Evolutionary conservation across 2,329 filamentous ascomycete species (phyloP), one percentile per base, ranked within the genome.

Genomic region (Coniochaeta ligniaria): DNA sequence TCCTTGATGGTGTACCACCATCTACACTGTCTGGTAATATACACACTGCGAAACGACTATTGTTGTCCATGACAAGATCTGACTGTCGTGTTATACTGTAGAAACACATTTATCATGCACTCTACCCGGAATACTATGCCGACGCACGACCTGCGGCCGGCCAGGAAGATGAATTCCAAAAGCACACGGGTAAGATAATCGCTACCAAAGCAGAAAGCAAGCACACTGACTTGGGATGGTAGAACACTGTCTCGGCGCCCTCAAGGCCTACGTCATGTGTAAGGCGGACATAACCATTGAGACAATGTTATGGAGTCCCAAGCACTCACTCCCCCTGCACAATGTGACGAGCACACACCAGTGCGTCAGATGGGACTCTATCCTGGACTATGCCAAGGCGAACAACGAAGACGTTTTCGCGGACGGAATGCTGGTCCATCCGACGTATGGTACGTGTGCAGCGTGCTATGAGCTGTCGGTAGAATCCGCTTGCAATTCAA

Each of bases 301-400:
- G 36, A 60, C 59, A 6, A 60, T 60, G 59, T 31, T 56, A 14
- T 60, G 59, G 59, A 52, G 36, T 22, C 17, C 28, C 7, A 56
- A 56, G 47, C 54, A 60, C 22, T 14, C 20, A 4, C 36, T 60
- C 8, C 59, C 59, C 1, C 59, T 60, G 35, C 59, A 60, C 59
- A 60, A 60, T 26, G 59, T 60, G 50, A 60, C 59, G 7, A 60
- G 52, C 59, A 60, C 59, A 3, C 59, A 60, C 24, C 59, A 57
- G 22, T 60, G 59, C 17, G 59, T 57, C n/a, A 54, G 17, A 2
- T 60, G 59, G 59, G 50, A 60, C 36, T 60, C 59, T 8, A 22
- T 60, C 22, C 9, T 38, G 52, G 59, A 57, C 50, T 60, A 60
- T n/a, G 59, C 59, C 2, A 60, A 43, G 26, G 36, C 17, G 20